Base-by-base conservation (phyloP, 352 stramenopile genomes). In the Phytophthora pseudosyringae region DNA sequence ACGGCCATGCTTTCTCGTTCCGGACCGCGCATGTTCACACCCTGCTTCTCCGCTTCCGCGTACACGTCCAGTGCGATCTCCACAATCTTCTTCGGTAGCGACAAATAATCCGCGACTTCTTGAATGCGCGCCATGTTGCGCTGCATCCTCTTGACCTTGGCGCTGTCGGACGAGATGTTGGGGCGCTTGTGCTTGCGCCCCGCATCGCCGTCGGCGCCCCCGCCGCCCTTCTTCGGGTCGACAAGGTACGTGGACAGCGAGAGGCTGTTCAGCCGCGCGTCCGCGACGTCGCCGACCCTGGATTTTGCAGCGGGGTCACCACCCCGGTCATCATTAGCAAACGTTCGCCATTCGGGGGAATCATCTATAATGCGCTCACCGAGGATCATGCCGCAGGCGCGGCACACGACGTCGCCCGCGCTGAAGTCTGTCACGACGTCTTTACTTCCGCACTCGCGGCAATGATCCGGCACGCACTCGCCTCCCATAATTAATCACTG, bases 331-430 rank as follows among this genome's bases (percentile, higher is more conserved):
- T 94, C 86, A 73, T 94, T 92, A 83, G 82, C 82, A 91, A 91
- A 94, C 51, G 76, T 94, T 64, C 81, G 78, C 86, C 86, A 94
- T 78, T 94, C 86, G 67, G 86, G 81, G 55, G 86, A 88, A 79
- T 94, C 86, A 86, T 94, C 86, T 76, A 94, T 86, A 66, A 94
- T 90, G 71, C 83, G 78, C 81, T 94, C 86, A 88, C 82, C 83
- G 70, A 94, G 80, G 73, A 94, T 86, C 73, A 94, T 87, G 61
- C 86, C 86, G 77, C 86, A 94, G 43, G 70, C 69, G 58, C 86
- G 81, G 71, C 86, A 94, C 64, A 94, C 83, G 62, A 94, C 83
- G 67, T 94, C 86, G 36, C 86, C 86, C 31, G 86, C 86, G 44
- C 80, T 80, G 57, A 84, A 90, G 67, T 94, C 86, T 59, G 84